A percentile compares a stretch with the other conserved stretches of the same genome.
phyloP scores from a whole-genome alignment of 2,329 filamentous ascomycete species.

The Aspergillus alliaceus region DNA sequence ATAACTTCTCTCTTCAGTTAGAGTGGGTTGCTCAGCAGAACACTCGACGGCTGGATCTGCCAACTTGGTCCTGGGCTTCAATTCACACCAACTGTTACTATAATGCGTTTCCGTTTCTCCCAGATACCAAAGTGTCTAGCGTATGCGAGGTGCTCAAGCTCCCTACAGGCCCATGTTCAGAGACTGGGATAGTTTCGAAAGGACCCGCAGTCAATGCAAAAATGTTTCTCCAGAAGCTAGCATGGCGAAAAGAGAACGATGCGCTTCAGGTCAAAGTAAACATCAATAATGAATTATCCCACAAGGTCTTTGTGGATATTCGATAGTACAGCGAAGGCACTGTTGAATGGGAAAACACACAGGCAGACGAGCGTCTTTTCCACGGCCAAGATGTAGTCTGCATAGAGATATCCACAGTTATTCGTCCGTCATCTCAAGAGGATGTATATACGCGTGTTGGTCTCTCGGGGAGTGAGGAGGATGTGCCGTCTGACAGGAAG shows the following conservation, averaged over 20 bases:
- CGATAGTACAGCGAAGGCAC: not conserved
- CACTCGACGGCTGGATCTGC: not conserved
- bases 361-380: not conserved
- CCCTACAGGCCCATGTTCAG: not conserved
- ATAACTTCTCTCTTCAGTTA: not conserved
- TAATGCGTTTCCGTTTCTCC: not conserved
- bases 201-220: not conserved
- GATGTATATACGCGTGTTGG: too few relatives aligned
- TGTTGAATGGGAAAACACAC: not conserved
- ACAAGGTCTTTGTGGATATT: not conserved
- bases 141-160: not conserved
- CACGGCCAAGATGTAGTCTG: not conserved
- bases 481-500: too few relatives aligned
- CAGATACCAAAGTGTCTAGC: not conserved
- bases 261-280: not conserved
- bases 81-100: not conserved
- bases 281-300: not conserved
- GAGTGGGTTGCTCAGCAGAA: too few relatives aligned
- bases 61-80: not conserved
- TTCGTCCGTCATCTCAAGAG: too few relatives aligned
- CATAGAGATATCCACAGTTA: not conserved
- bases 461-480: too few relatives aligned
- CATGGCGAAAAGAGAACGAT: fast-evolving
- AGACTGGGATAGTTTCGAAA: not conserved
- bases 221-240: too few relatives aligned